Base-by-base conservation (phyloP, 163 green algal species). In the Trebouxia gelatinosa region DNA sequence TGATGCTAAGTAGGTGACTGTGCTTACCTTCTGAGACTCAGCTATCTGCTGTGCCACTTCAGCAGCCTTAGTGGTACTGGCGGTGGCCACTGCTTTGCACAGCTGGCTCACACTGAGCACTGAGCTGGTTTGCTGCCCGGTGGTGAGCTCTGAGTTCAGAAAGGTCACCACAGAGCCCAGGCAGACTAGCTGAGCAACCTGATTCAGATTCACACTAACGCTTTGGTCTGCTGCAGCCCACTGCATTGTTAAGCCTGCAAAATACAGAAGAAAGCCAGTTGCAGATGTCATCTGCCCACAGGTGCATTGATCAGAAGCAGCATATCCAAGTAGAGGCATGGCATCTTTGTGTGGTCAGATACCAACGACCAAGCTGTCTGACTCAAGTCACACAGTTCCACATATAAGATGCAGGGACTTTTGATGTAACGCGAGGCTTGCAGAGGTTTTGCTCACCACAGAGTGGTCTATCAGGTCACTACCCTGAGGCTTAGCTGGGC, bases 11-110 rank as follows among this genome's bases (percentile, higher is more conserved):
- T n/a, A n/a, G n/a, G n/a, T n/a, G n/a, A n/a, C n/a, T n/a, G n/a
- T n/a, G 26, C 1, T 29, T 0, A 76, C 68, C 68, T 76, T 76
- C 32, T 76, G 68, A 6, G 40, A 28, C 28, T 62, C 68, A 39
- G 46, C 68, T 29, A 76, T 62, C n/a, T 62, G 40, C 28, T 11
- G 38, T 17, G 43, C 0, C 29, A 39, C 6, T 29, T 76, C 46
- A 62, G 43, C 68, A 40, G 68, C 40, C 17, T 76, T 76, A 29
- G 40, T 50, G 1, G 61, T 39, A 29, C 68, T 78, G 58, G 78
- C 65, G 59, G 64, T 72, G 64, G 64, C 64, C 64, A 72, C 64
- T 5, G 64, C 64, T 51, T 35, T 23, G 23, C 38, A 7, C 64
- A 72, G 64, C 7, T 11, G 2, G 37, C 9, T 32, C 4, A 72